phyloP scores from a whole-genome alignment of 2,329 filamentous ascomycete genomes.

The Fusarium floridanum region DNA sequence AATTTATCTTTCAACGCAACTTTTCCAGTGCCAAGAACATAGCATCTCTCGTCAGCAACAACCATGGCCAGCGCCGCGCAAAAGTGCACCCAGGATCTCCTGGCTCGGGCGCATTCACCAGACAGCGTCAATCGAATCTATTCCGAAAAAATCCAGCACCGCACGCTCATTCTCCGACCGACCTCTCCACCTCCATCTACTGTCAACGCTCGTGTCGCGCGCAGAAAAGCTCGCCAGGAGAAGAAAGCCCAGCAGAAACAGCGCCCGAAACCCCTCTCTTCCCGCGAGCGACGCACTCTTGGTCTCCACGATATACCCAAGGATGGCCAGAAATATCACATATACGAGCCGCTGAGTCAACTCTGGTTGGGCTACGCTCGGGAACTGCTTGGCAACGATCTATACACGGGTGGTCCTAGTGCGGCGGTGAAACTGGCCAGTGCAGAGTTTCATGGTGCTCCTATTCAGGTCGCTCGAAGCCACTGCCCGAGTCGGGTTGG shows the following conservation, averaged over 20 bases:
- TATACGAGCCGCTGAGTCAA: slow-evolving; percentile 81
- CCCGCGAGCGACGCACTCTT: slow-evolving; percentile 79
- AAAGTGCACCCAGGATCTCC: slow-evolving; percentile 71
- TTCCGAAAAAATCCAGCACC: slow-evolving; percentile 84
- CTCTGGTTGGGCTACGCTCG: slow-evolving; percentile 90
- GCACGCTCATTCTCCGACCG: slow-evolving; percentile 82
- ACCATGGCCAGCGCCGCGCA: slow-evolving; percentile 54
- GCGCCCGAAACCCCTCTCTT: slow-evolving; percentile 79
- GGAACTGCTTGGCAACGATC: slow-evolving; percentile 78
- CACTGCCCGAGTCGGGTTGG: slow-evolving; percentile 86
- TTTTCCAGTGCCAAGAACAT: slow-evolving; percentile 5
- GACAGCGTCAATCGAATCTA: slow-evolving; percentile 79
- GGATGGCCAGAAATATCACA: slow-evolving; percentile 71
- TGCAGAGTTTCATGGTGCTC: slow-evolving; percentile 92
- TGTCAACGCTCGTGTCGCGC: slow-evolving; percentile 68
- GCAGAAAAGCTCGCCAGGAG: slow-evolving; percentile 62
- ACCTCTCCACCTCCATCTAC: slow-evolving; percentile 74
- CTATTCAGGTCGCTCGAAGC: slow-evolving; percentile 85
- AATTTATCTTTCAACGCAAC: slow-evolving; percentile 12
- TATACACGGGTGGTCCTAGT: slow-evolving; percentile 66
- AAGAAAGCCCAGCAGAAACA: slow-evolving; percentile 62
- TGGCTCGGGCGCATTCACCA: slow-evolving; percentile 83
- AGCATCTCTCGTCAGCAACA: neutral
- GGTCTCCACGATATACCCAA: slow-evolving; percentile 81
- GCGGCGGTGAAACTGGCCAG: slow-evolving; percentile 82